These are phyloP conservation scores for Betula pendula DNA, from an alignment of 306 rosid species.

Conservation along the genomic window DNA sequence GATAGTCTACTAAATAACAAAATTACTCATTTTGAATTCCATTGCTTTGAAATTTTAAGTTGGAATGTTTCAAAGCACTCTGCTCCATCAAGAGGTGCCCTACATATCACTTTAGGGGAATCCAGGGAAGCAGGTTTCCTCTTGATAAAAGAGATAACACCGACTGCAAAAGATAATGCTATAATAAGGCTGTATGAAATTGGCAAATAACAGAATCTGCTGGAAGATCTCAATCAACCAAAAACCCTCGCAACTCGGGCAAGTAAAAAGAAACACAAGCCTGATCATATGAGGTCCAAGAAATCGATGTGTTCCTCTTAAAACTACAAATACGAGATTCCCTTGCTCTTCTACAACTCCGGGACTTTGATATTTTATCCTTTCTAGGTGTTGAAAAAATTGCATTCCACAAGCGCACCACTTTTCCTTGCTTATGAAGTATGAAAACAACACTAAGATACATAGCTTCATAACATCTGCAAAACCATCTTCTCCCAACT, in stretches of 20 bases:
- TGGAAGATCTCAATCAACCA: background rate
- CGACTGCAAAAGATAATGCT: background rate
- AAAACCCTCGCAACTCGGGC: background rate
- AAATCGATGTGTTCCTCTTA: constrained; percentile 18
- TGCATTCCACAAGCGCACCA: background rate
- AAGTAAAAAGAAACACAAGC: background rate
- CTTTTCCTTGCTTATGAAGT: background rate
- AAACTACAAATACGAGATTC: constrained; percentile 1
- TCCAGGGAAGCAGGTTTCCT: background rate
- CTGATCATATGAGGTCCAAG: background rate
- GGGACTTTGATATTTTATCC: background rate
- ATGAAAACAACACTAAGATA: background rate
- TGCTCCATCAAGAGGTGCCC: background rate
- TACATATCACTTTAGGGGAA: background rate
- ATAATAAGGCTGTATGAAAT: background rate
- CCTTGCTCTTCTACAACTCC: background rate
- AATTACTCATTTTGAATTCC: background rate
- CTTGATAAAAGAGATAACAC: background rate
- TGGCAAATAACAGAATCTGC: background rate
- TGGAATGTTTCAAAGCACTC: background rate
- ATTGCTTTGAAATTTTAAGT: background rate
- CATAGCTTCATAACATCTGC: background rate
- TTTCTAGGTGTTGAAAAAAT: background rate
- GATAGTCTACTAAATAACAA: no score
- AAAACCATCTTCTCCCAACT: constrained; percentile 23